Evolutionary conservation across 192 early-diverging fungal genomes (phyloP).

Genomic region (Coemansia sp.): DNA sequence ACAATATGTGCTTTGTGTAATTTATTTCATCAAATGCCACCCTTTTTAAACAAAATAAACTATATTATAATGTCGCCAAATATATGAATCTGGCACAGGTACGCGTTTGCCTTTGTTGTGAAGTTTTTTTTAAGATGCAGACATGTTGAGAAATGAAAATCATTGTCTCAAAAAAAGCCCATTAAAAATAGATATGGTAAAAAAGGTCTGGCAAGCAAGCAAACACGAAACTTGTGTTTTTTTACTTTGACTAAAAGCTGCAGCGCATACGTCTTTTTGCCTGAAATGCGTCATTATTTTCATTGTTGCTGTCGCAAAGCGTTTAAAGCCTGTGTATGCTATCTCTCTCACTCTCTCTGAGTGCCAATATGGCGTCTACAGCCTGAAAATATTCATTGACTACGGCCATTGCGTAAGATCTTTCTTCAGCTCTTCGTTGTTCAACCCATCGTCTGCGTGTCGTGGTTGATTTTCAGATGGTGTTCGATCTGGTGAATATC

Average conservation of each 20-base stretch:
- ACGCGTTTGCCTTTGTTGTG: not conserved
- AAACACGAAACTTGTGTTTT: not conserved
- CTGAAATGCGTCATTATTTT: not conserved
- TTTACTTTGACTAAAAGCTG: not conserved
- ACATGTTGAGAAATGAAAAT: not conserved
- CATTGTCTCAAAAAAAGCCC: not conserved
- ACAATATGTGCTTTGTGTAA: too few relatives aligned
- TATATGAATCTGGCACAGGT: not conserved
- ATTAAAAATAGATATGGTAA: not conserved
- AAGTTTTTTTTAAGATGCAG: not conserved
- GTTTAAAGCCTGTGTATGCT: too few relatives aligned
- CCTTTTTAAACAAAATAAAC: too few relatives aligned
- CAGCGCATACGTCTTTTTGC: not conserved
- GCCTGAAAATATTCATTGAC: not conserved
- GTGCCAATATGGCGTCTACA: not conserved
- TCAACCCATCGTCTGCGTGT: not conserved
- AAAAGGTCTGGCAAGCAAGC: not conserved
- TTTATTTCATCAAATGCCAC: too few relatives aligned
- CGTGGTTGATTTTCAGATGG: slow-evolving; percentile 48
- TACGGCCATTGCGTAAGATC: too few relatives aligned
- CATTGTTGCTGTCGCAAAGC: not conserved
- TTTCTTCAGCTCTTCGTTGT: too few relatives aligned
- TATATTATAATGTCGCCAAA: not conserved
- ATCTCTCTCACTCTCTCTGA: too few relatives aligned
- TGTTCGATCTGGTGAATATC: slow-evolving; percentile 48